Conservation (phyloP, 2,329 filamentous ascomycete genomes). For the Trichoderma harzianum region DNA sequence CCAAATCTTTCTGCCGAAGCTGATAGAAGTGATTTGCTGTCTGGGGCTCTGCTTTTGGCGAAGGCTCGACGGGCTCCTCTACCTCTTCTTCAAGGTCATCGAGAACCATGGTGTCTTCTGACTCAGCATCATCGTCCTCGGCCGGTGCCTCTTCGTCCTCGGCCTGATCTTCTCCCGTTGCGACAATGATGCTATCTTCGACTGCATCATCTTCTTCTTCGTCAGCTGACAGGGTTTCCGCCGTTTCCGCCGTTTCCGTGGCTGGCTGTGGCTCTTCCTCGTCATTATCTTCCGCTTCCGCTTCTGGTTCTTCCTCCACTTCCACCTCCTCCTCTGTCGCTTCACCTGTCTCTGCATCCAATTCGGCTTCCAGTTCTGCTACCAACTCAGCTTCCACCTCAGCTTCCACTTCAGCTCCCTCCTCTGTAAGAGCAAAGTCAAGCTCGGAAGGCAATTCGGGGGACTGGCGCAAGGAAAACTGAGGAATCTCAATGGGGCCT, state of each 20-base stretch:
- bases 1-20: slow-evolving; percentile 48
- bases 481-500: slow-evolving; percentile 34
- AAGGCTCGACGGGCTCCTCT: slow-evolving; percentile 20
- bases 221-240: slow-evolving; percentile 8
- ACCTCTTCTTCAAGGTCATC: slow-evolving; percentile 23
- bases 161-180: not conserved
- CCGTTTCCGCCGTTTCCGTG: not conserved
- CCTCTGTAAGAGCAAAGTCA: slow-evolving; percentile 37
- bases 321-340: slow-evolving; percentile 21
- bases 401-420: slow-evolving; percentile 28
- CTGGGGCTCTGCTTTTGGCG: slow-evolving; percentile 1
- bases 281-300: slow-evolving; percentile 16
- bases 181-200: slow-evolving; percentile 20
- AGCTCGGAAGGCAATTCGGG: slow-evolving; percentile 43
- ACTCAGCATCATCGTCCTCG: slow-evolving; percentile 20
- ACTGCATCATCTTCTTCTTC: slow-evolving; percentile 16
- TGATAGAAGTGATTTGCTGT: slow-evolving; percentile 28
- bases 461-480: slow-evolving; percentile 46
- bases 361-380: not conserved
- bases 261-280: not conserved
- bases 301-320: slow-evolving; percentile 25
- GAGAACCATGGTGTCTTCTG: slow-evolving; percentile 25
- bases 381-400: not conserved
- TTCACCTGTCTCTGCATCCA: slow-evolving; percentile 25
- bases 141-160: slow-evolving; percentile 17